phyloP scores from a whole-genome alignment of 1,284 basidiomycete genomes.

The Ustilago bromivora region DNA sequence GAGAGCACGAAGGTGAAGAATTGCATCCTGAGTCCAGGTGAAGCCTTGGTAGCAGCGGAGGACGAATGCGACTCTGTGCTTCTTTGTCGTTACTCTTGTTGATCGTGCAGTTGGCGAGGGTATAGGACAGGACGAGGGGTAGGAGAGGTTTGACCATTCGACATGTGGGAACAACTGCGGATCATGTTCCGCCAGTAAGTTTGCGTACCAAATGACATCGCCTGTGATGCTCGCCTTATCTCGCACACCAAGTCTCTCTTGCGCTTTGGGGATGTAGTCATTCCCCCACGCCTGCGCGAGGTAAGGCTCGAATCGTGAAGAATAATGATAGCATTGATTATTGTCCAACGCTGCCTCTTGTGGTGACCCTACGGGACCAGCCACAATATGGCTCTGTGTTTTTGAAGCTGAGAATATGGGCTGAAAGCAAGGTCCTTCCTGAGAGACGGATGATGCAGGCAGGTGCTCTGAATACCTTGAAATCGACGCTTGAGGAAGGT shows the following conservation, averaged over 20 bases:
- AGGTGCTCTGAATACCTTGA: background rate
- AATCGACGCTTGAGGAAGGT: background rate
- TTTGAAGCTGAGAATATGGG: background rate
- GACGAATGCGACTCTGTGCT: constrained; percentile 19
- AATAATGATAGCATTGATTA: constrained; percentile 16
- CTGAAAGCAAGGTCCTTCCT: background rate
- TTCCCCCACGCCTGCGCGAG: constrained; percentile 13
- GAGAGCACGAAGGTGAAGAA: constrained; percentile 28
- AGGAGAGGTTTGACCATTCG: constrained; percentile 10
- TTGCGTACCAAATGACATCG: constrained; percentile 30
- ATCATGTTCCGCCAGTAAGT: constrained; percentile 20
- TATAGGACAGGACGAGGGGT: background rate
- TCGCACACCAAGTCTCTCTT: constrained; percentile 7
- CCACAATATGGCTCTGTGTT: background rate
- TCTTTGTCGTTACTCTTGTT: background rate
- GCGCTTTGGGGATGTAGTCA: constrained; percentile 18
- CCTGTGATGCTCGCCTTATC: background rate
- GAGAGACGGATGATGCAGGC: background rate
- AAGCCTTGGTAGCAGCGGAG: constrained; percentile 29
- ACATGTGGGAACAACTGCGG: background rate
- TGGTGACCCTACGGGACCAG: constrained; percentile 12
- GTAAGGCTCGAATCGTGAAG: constrained; percentile 20
- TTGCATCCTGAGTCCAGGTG: constrained; percentile 14
- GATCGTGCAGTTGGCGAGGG: background rate
- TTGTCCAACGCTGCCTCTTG: constrained; percentile 1